Conservation (phyloP, 2,329 filamentous ascomycete genomes). For the Dactylellina cionopaga region DNA sequence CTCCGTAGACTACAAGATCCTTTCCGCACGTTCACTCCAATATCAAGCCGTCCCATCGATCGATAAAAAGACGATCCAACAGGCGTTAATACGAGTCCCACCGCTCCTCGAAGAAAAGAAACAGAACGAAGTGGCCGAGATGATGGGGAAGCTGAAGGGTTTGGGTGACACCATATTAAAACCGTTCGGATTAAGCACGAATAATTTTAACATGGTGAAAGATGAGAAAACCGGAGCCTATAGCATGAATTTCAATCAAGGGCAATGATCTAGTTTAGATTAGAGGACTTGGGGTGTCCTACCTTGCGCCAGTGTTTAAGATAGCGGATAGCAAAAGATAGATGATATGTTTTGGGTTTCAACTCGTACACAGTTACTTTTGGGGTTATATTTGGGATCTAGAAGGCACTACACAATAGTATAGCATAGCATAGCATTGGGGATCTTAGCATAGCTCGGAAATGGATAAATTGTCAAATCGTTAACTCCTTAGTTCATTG, state of each 20-base stretch:
- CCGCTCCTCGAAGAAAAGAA: constrained; percentile 78
- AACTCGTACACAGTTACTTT: too few species aligned
- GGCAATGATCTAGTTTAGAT: too few species aligned
- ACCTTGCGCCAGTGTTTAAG: too few species aligned
- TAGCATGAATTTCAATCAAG: constrained; percentile 85
- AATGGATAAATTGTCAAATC: too few species aligned
- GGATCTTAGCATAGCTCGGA: background rate
- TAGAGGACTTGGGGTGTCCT: too few species aligned
- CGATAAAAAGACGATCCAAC: constrained; percentile 33
- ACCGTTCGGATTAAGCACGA: constrained; percentile 91
- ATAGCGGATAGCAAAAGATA: too few species aligned
- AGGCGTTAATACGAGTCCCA: constrained; percentile 66
- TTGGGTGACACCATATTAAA: constrained; percentile 91
- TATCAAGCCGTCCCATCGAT: constrained; percentile 44
- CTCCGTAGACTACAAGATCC: constrained; percentile 42
- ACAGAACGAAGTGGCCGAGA: constrained; percentile 88
- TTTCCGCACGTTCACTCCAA: constrained; percentile 7
- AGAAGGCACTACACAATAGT: background rate
- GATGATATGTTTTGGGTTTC: too few species aligned
- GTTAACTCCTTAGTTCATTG: too few species aligned
- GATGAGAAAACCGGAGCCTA: constrained; percentile 91
- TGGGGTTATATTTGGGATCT: too few species aligned
- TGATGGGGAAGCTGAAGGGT: constrained; percentile 96
- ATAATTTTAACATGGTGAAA: constrained; percentile 93
- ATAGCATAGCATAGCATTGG: constrained; percentile 10